Evolutionary conservation across 2,329 filamentous ascomycete species (phyloP).

Genomic region (Elsinoe perseae): DNA sequence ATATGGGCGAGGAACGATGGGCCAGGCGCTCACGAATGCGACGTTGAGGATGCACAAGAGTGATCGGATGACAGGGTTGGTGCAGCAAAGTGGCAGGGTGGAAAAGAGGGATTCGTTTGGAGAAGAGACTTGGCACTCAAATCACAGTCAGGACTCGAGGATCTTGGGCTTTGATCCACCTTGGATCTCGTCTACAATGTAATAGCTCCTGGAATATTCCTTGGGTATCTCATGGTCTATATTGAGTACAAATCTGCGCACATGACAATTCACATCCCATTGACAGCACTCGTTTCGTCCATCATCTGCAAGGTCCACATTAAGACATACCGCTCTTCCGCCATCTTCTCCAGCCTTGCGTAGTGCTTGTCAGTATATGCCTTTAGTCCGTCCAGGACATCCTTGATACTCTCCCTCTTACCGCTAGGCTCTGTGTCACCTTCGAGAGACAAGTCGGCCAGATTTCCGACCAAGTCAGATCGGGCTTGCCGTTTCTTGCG

Average conservation of each 20-base stretch:
- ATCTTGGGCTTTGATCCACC: background rate
- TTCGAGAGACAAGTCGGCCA: conserved; percentile 27
- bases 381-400: conserved; percentile 77
- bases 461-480: conserved; percentile 23
- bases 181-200: background rate
- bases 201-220: background rate
- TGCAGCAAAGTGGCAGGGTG: background rate
- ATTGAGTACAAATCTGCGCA: conserved; percentile 11
- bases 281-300: conserved; percentile 54
- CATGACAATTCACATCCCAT: conserved; percentile 14
- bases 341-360: conserved; percentile 75
- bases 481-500: conserved; percentile 25
- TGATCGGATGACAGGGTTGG: conserved; percentile 1
- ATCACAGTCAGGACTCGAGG: background rate
- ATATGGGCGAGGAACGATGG: background rate
- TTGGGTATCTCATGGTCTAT: conserved; percentile 2
- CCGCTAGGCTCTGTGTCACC: conserved; percentile 23
- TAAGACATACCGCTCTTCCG: conserved; percentile 89
- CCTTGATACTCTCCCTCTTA: conserved; percentile 61
- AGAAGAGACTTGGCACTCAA: background rate
- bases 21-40: background rate
- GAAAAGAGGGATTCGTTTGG: conserved; percentile 1
- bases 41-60: background rate
- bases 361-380: conserved; percentile 94
- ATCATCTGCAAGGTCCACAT: conserved; percentile 92